phyloP scores from a whole-genome alignment of 2,329 filamentous ascomycete species.

The Exserohilum turcica region DNA sequence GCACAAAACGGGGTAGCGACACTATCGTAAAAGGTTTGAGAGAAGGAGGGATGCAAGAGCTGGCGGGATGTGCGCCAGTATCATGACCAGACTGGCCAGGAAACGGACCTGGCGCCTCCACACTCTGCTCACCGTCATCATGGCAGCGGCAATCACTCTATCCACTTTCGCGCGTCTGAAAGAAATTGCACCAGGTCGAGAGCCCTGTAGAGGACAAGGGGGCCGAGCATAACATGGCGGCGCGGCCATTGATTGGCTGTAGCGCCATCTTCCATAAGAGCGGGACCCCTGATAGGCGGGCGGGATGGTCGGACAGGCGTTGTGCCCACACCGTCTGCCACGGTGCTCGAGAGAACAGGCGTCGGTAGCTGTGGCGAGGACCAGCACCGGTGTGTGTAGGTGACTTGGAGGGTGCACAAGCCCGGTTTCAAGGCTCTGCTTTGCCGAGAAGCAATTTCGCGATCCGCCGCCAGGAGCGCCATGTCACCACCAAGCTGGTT shows the following conservation, averaged over 20 bases:
- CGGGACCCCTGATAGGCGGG: constrained; percentile 27
- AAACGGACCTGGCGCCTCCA: constrained; percentile 34
- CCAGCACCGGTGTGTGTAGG: constrained; percentile 12
- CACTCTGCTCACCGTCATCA: constrained; percentile 27
- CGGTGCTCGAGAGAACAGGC: constrained; percentile 21
- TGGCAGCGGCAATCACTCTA: constrained; percentile 37
- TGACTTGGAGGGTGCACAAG: constrained; percentile 28
- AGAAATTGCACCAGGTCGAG: constrained; percentile 44
- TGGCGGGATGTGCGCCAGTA: constrained; percentile 29
- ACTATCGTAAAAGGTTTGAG: constrained; percentile 24
- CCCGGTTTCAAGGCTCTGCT: constrained; percentile 34
- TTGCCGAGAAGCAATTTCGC: constrained; percentile 41
- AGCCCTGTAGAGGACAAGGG: constrained; percentile 24
- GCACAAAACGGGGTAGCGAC: constrained; percentile 22
- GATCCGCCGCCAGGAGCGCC: constrained; percentile 31
- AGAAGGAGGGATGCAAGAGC: constrained; percentile 22
- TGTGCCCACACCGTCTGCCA: constrained; percentile 24
- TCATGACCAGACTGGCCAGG: constrained; percentile 25
- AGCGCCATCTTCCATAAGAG: constrained; percentile 27
- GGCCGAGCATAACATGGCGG: constrained; percentile 14
- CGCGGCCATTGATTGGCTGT: constrained; percentile 31
- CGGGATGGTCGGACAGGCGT: constrained; percentile 14
- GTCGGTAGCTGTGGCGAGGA: constrained; percentile 33
- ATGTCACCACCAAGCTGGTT: constrained; percentile 29
- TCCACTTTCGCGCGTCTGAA: constrained; percentile 38